phyloP scores from a whole-genome alignment of 2,329 filamentous ascomycete genomes.

The Neonectria magnoliae region DNA sequence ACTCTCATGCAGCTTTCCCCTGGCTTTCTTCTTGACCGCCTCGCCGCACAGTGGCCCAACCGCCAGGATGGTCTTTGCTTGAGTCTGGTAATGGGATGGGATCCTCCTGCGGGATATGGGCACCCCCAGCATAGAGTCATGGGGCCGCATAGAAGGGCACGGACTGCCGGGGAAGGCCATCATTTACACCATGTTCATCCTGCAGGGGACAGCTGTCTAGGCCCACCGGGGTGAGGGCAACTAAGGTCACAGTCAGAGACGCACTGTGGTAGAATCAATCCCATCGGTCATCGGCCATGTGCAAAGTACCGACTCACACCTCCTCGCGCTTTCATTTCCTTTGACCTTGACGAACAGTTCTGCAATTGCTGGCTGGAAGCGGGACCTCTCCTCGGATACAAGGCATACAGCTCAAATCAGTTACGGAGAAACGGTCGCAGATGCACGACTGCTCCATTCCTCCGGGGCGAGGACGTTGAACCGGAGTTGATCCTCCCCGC shows the following conservation, averaged over 20 bases:
- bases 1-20: constrained; percentile 38
- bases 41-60: constrained; percentile 35
- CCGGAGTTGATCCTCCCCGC: neutral
- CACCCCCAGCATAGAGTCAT: constrained; percentile 34
- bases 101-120: constrained; percentile 40
- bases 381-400: constrained; percentile 6
- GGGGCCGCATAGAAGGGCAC: constrained; percentile 36
- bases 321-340: constrained; percentile 21
- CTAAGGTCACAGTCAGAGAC: constrained; percentile 24
- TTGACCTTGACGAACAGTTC: constrained; percentile 3
- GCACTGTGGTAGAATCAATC: constrained; percentile 26
- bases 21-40: constrained; percentile 35
- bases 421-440: constrained; percentile 10
- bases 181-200: constrained; percentile 31
- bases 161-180: constrained; percentile 30
- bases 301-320: constrained; percentile 16
- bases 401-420: constrained; percentile 13
- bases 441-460: constrained; percentile 13
- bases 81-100: constrained; percentile 35
- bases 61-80: constrained; percentile 34
- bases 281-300: constrained; percentile 14
- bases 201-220: constrained; percentile 39
- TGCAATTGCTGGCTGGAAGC: constrained; percentile 13
- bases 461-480: constrained; percentile 5
- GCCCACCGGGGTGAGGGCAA: constrained; percentile 31